These are phyloP conservation scores for Sonneratia alba DNA, from an alignment of 345 rosid species.

Conservation along the genomic window DNA sequence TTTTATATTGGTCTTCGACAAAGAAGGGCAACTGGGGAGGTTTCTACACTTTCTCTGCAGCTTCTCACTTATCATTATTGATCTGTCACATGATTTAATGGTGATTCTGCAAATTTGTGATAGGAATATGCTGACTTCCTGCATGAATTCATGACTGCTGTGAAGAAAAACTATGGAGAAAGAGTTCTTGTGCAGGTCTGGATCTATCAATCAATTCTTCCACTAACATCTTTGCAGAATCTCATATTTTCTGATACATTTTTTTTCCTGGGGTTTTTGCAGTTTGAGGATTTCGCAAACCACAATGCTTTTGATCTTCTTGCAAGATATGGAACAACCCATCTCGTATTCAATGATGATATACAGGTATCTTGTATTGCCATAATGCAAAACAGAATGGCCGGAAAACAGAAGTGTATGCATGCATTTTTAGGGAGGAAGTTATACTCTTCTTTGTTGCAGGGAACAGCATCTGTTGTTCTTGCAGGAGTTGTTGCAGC, in stretches of 20 bases:
- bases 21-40: constrained; percentile 75
- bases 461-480: constrained; percentile 97
- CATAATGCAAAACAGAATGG: neutral
- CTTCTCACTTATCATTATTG: neutral
- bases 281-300: constrained; percentile 99
- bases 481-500: constrained; percentile 82
- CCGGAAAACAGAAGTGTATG: neutral
- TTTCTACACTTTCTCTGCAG: constrained; percentile 10
- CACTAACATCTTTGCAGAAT: neutral
- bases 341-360: constrained; percentile 95
- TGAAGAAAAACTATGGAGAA: constrained; percentile 87
- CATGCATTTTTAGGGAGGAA: neutral
- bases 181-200: constrained; percentile 76
- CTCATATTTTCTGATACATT: neutral
- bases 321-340: constrained; percentile 56
- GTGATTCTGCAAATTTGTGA: constrained; percentile 6
- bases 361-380: constrained; percentile 49
- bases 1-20: constrained; percentile 81
- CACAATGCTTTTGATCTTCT: constrained; percentile 89
- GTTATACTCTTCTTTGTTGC: constrained; percentile 11
- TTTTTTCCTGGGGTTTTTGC: constrained; percentile 13
- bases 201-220: neutral
- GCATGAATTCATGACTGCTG: constrained; percentile 81
- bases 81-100: neutral
- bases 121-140: constrained; percentile 76